Evolutionary conservation across 179 eudicot genomes (phyloP), one percentile per base, ranked within the genome.

Genomic region (Carnegiea gigantea): DNA sequence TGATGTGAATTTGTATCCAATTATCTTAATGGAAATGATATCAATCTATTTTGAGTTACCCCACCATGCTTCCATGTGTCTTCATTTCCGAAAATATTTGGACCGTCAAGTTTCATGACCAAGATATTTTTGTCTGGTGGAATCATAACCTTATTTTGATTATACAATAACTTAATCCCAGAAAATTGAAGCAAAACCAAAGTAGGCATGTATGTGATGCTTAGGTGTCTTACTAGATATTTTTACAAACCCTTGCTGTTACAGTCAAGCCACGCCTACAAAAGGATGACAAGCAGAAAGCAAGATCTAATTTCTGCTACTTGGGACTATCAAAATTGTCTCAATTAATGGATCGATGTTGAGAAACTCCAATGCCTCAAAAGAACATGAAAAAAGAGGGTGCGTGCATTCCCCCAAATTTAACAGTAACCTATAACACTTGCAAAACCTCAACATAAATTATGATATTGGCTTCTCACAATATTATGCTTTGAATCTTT

Each of bases 41-140:
- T 36, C 67, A 78, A 70, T 49, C 78, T 65, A 75, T 65, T 71
- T 49, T 77, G 43, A 38, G 40, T 44, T 57, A 44, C 75, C 82
- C 85, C 75, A 85, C 83, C 73, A 76, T 46, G 62, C 64, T 78
- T 59, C 78, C 87, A 79, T 77, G 78, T 85, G 78, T 82, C 75
- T 78, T 75, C 77, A 30, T 68, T 82, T 38, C 38, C 17, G 60
- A 53, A 43, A 40, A 33, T 62, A 62, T n/a, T 80, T 76, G 38
- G 49, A 44, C 30, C 57, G 21, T 53, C 49, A 60, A 73, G 38
- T 36, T 15, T 28, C 70, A 4, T 43, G 23, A 36, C 72, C 80
- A 48, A 43, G 70, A 26, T 33, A 43, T 11, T 21, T 75, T 68
- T 43, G 33, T 77, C 79, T 43, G 73, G 18, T 17, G 11, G 44